Percentiles rank a stretch among this genome's conserved stretches.
phyloP scores from a whole-genome alignment of 495 filamentous ascomycete species.

The Penicillium canescens region DNA sequence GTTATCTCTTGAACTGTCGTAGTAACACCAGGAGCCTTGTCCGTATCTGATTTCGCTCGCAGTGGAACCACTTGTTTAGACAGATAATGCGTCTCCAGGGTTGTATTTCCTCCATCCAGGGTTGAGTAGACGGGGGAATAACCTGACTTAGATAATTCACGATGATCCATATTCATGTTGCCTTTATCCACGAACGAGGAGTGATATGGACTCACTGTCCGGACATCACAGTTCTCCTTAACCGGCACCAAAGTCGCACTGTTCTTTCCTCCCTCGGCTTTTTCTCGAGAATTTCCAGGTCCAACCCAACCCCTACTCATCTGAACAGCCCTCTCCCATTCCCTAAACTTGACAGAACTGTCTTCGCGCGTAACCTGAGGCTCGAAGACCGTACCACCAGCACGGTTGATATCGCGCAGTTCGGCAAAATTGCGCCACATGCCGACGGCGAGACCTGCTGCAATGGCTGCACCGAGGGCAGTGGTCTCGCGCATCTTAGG shows the following conservation, averaged over 20 bases:
- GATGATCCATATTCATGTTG: too few relatives aligned
- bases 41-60: neutral
- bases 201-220: neutral
- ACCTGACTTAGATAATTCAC: too few relatives aligned
- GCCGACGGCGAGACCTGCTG: constrained; percentile 84
- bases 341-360: constrained; percentile 63
- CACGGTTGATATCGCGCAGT: constrained; percentile 72
- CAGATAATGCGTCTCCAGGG: too few relatives aligned
- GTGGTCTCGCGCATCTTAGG: constrained; percentile 87
- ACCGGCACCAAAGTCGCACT: neutral
- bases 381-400: constrained; percentile 70
- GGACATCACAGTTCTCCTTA: neutral
- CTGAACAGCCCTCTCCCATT: constrained; percentile 82
- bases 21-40: neutral
- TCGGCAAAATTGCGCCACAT: constrained; percentile 83
- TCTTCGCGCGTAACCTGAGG: constrained; percentile 63
- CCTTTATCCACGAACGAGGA: neutral
- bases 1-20: constrained; percentile 10
- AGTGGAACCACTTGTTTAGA: neutral
- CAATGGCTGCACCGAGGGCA: constrained; percentile 88
- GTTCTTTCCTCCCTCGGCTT: neutral
- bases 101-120: too few relatives aligned
- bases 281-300: neutral
- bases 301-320: constrained; percentile 80
- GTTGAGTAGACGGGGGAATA: too few relatives aligned